Evolutionary conservation across 257 asterid species (phyloP), one percentile per base, ranked within the genome.

Genomic region (Petunia secreta): DNA sequence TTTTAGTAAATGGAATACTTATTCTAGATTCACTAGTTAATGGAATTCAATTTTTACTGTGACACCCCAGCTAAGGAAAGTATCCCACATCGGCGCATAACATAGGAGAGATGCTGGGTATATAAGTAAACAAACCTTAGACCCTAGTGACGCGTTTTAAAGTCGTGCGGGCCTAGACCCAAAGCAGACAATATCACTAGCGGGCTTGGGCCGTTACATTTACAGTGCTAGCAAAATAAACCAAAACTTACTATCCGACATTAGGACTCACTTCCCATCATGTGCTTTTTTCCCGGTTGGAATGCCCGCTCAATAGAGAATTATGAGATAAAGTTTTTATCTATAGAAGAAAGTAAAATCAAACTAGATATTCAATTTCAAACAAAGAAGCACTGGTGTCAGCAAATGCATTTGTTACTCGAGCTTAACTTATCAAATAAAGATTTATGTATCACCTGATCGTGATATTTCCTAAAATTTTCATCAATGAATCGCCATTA

Each of bases 341-440:
- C 16, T 69, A 44, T 16, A 6, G 25, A 69, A 69, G 57, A 14
- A 48, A 71, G 60, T 46, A 25, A 71, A 71, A 59, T 11, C 60
- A 71, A 71, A 34, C 59, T 46, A 71, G 77, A 9, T 25, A 69
- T 69, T 69, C 57, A 46, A 69, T 69, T 34, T 46, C 59, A 69
- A 69, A 46, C 6, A 69, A 43, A 69, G 55, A 67, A 7, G 77
- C 48, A 69, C n/a, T 34, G 25, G 58, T 68, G 76, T 68, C 40
- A 2, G 40, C 75, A 46, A 69, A 59, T 25, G 10, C 77, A 69
- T 46, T 66, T 69, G n/a, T 46, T 25, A 66, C 37, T 15, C 15
- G 48, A 66, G 74, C 46, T 69, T 69, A 48, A 46, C 59, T 25
- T 69, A 69, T 69, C 10, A 25, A 69, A 69, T 69, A 16, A 53